phyloP scores from a whole-genome alignment of 305 asterid species.

The Solanum aculeatissimum region DNA sequence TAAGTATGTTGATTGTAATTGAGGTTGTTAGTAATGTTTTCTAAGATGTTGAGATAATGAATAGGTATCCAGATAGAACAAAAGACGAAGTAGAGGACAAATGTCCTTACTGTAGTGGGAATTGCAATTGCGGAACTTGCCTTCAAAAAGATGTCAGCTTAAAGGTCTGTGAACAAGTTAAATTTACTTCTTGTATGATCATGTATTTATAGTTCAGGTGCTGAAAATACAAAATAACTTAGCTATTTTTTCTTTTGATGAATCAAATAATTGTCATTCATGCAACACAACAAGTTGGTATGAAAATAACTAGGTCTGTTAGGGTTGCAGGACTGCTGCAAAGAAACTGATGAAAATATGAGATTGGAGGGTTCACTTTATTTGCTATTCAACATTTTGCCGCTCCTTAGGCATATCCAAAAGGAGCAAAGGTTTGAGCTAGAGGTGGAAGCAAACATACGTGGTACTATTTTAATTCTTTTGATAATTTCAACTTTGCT shows the following conservation, averaged over 20 bases:
- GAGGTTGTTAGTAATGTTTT: background rate
- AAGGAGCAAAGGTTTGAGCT: slow-evolving; percentile 57
- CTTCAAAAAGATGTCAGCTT: slow-evolving; percentile 30
- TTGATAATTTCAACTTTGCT: background rate
- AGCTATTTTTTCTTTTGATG: slow-evolving; percentile 1
- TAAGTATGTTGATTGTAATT: background rate
- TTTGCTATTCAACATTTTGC: slow-evolving; percentile 43
- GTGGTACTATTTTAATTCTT: slow-evolving; percentile 25
- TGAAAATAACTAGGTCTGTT: background rate
- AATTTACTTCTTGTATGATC: background rate
- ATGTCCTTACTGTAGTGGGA: slow-evolving; percentile 69
- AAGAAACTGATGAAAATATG: slow-evolving; percentile 24
- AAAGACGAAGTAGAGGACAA: slow-evolving; percentile 31
- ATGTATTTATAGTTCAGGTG: background rate
- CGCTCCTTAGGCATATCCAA: slow-evolving; percentile 48
- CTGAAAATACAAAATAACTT: background rate
- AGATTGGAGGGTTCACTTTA: slow-evolving; percentile 37
- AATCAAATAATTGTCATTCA: background rate
- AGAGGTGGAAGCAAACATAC: slow-evolving; percentile 34
- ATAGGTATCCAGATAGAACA: slow-evolving; percentile 62
- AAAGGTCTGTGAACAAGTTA: slow-evolving; percentile 22
- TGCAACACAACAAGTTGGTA: background rate
- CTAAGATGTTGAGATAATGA: slow-evolving; percentile 6
- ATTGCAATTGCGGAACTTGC: slow-evolving; percentile 73
- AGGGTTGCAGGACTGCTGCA: slow-evolving; percentile 21